phyloP scores from a whole-genome alignment of 75 land plant species.

The Pseudotsuga menziesii region DNA sequence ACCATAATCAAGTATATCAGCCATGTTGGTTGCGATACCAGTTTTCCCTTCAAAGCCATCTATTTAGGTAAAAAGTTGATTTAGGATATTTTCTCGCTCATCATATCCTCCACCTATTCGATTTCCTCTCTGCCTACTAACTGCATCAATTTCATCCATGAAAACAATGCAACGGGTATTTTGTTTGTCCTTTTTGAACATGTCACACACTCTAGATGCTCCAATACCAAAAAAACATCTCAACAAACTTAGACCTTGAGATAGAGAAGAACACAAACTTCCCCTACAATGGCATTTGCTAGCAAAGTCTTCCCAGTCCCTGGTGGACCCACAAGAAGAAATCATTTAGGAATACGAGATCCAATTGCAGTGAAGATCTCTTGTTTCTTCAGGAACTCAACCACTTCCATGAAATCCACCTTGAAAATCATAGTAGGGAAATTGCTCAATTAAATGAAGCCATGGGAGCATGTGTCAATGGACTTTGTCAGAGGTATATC shows the following conservation, averaged over 20 bases:
- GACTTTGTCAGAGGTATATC: too few relatives aligned
- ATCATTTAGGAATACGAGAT: too few relatives aligned
- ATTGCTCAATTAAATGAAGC: too few relatives aligned
- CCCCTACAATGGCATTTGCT: conserved; percentile 95
- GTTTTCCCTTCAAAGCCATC: conserved; percentile 99
- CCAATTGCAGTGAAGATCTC: too few relatives aligned
- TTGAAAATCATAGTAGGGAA: too few relatives aligned
- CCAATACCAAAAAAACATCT: conserved; percentile 99
- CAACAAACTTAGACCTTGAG: conserved; percentile 96
- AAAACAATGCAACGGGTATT: conserved; percentile 98
- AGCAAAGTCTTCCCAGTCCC: conserved; percentile 95
- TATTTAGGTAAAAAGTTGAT: conserved; percentile 96
- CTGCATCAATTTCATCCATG: conserved; percentile 99
- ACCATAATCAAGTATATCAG: too few relatives aligned
- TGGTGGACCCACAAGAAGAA: too few relatives aligned
- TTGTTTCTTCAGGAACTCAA: too few relatives aligned
- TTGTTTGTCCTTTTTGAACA: conserved; percentile 97
- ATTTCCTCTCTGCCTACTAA: conserved; percentile 90
- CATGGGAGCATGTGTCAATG: too few relatives aligned
- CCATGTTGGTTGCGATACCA: too few relatives aligned
- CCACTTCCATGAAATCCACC: too few relatives aligned
- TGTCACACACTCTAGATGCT: conserved; percentile 94
- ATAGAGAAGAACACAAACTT: conserved; percentile 95
- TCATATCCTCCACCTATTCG: conserved; percentile 97
- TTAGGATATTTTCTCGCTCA: conserved; percentile 88